Evolutionary conservation across 768 basidiomycete genomes (phyloP), one percentile per base, ranked within the genome.

Genomic region (Leucosporidium yakuticum): DNA sequence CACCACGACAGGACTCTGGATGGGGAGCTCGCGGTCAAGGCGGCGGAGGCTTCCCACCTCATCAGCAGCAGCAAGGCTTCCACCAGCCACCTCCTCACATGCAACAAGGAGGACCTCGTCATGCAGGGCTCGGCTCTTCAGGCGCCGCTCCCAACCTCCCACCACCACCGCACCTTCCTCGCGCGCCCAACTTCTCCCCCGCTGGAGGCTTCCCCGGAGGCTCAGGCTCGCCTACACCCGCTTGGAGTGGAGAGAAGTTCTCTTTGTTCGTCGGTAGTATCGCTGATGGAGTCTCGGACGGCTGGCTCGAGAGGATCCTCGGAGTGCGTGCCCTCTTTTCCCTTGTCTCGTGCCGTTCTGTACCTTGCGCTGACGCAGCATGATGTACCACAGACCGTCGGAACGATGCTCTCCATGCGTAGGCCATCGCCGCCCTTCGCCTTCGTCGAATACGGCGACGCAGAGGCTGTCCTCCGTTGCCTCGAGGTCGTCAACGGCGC

Each of bases 351-450:
- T 39, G n/a, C 39, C 2, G 31, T 56, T 8, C 47, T 23, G 23
- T n/a, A 11, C 4, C 9, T 31, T 19, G 1, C 44, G 54, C 23
- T 62, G n/a, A 58, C 47, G 1, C 5, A 65, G 31, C 36, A 65
- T 20, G 4, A 36, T 56, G 39, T 19, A 8, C 27, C 20, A 25
- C 67, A 97, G 94, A 87, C 93, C 34, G 97, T 92, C 74, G 96
- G 96, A 20, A 85, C 87, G 5, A 82, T 97, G 68, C 86, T 86
- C 68, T 91, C 90, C 1, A 90, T 99, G 81, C 92, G 31, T 87
- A 89, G 23, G 91, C 94, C 76, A 91, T 94, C 78, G 89, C 94
- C 9, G 90, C 94, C 91, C 4, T 98, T 98, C 77, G 96, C 94
- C 15, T 99, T 98, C 79, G 95, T 91, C 59, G 90, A 95, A 78